Conservation (phyloP, 2,329 filamentous ascomycete species). For the Elsinoe perseae region DNA sequence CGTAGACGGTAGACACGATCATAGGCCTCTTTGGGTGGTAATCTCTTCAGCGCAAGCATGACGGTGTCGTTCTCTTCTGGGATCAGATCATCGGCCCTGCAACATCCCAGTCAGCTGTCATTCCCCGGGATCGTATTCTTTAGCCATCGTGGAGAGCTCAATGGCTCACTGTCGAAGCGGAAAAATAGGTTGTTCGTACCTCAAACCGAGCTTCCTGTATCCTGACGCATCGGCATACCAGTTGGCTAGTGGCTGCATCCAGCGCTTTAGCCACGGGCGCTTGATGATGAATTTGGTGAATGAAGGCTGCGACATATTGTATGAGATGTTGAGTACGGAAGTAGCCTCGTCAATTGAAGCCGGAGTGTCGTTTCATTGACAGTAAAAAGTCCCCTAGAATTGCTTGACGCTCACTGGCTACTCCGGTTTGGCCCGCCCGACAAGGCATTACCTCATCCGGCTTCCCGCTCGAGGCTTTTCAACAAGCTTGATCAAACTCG, state of each 20-base stretch:
- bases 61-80: constrained; percentile 85
- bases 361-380: constrained; percentile 14
- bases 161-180: neutral
- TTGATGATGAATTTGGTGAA: constrained; percentile 70
- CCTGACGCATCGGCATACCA: constrained; percentile 88
- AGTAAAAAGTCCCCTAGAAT: constrained; percentile 14
- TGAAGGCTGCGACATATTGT: constrained; percentile 60
- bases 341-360: constrained; percentile 26
- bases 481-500: constrained; percentile 8
- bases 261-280: constrained; percentile 75
- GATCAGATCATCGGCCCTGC: constrained; percentile 88
- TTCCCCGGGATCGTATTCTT: neutral
- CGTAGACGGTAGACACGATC: constrained; percentile 97
- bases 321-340: constrained; percentile 22
- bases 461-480: constrained; percentile 7
- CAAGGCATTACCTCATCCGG: constrained; percentile 12
- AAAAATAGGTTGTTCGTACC: constrained; percentile 47
- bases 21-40: constrained; percentile 83
- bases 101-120: neutral
- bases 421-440: neutral
- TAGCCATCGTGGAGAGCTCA: neutral
- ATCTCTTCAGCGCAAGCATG: constrained; percentile 80
- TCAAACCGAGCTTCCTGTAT: constrained; percentile 87
- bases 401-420: neutral
- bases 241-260: constrained; percentile 71